A percentile compares a stretch with the other conserved stretches of the same genome.
These are phyloP conservation scores for Coemansia sp. DNA, from an alignment of 192 early-diverging fungal genomes.

Conservation along the genomic window DNA sequence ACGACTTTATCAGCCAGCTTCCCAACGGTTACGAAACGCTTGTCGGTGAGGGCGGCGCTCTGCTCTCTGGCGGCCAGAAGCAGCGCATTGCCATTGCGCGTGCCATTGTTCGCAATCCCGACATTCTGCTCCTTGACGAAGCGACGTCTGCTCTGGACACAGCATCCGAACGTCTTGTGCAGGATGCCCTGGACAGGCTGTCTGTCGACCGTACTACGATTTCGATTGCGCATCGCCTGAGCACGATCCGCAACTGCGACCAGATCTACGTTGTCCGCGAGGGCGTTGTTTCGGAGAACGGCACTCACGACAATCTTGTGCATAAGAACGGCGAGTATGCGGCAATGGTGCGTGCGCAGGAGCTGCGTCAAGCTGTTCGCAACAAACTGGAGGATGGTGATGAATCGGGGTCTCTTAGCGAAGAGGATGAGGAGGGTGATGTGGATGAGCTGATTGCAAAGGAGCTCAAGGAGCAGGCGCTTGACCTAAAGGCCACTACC, in stretches of 20 bases:
- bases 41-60: conserved; percentile 82
- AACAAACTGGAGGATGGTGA: conserved; percentile 14
- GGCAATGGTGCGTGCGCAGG: conserved; percentile 65
- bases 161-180: no score
- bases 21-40: conserved; percentile 78
- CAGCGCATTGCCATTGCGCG: conserved; percentile 94
- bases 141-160: conserved; percentile 85
- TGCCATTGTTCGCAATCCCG: conserved; percentile 85
- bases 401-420: background rate
- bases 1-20: conserved; percentile 69
- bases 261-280: conserved; percentile 79
- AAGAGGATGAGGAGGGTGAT: no score
- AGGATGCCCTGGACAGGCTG: conserved; percentile 75
- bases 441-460: no score
- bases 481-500: conserved; percentile 35
- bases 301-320: no score
- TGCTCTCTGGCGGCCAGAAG: no score
- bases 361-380: conserved; percentile 74
- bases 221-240: conserved; percentile 91
- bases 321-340: conserved; percentile 61
- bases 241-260: no score
- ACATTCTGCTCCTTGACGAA: conserved; percentile 83
- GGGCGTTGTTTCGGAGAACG: conserved; percentile 68
- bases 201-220: conserved; percentile 79
- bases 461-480: no score